Percentiles rank a stretch among this genome's conserved stretches.
Evolutionary conservation across 352 stramenopile species (phyloP).

Genomic region (Phytophthora chlamydospora): DNA sequence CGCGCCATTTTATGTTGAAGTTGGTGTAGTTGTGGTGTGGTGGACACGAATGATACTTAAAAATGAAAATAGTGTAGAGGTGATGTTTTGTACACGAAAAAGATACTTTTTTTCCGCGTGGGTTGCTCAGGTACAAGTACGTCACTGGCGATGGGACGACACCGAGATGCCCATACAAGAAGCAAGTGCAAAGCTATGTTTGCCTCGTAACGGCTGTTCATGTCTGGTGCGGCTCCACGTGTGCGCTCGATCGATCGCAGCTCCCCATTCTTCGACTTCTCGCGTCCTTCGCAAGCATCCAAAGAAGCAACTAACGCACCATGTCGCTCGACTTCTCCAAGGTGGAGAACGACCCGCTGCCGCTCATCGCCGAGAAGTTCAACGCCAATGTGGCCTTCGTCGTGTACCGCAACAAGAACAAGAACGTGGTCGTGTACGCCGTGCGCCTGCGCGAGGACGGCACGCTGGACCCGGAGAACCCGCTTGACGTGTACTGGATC

Average conservation of each 20-base stretch:
- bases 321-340: constrained; percentile 90
- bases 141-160: too few species aligned
- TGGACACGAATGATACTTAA: too few species aligned
- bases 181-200: too few species aligned
- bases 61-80: too few species aligned
- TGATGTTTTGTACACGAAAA: too few species aligned
- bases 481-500: constrained; percentile 89
- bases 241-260: background rate
- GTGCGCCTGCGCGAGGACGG: constrained; percentile 71
- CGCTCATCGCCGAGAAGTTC: constrained; percentile 73
- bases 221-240: too few species aligned
- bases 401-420: constrained; percentile 92
- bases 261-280: background rate
- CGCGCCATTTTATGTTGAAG: constrained; percentile 32
- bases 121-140: too few species aligned
- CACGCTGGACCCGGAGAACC: constrained; percentile 64
- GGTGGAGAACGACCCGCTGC: constrained; percentile 87
- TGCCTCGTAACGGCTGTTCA: too few species aligned
- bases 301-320: background rate
- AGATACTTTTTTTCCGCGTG: too few species aligned
- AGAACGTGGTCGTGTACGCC: constrained; percentile 88
- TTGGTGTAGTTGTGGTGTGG: too few species aligned
- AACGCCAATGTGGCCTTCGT: constrained; percentile 83
- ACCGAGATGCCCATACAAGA: too few species aligned
- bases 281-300: background rate